Evolutionary conservation across 2,329 filamentous ascomycete species (phyloP).

Genomic region (Pseudofabraea citricarpa): DNA sequence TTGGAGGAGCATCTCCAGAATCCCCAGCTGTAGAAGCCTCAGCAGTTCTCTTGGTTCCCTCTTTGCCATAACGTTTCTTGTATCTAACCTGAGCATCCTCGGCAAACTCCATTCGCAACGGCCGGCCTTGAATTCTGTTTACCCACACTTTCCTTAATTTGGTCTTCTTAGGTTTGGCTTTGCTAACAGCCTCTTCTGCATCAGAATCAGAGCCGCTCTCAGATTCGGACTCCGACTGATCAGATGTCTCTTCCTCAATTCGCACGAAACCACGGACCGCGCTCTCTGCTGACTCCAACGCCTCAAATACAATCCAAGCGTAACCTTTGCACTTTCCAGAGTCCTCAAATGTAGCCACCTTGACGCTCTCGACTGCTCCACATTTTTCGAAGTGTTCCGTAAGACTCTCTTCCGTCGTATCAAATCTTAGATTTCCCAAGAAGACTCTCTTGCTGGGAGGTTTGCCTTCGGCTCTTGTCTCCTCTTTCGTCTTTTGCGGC

Average conservation of each 20-base stretch:
- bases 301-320: slow-evolving; percentile 89
- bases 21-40: slow-evolving; percentile 6
- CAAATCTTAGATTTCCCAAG: slow-evolving; percentile 83
- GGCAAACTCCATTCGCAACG: slow-evolving; percentile 85
- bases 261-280: slow-evolving; percentile 80
- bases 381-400: slow-evolving; percentile 79
- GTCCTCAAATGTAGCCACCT: slow-evolving; percentile 94
- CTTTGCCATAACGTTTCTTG: slow-evolving; percentile 88
- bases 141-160: slow-evolving; percentile 75
- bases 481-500: slow-evolving; percentile 56
- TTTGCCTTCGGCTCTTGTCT: slow-evolving; percentile 38
- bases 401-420: slow-evolving; percentile 75
- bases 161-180: slow-evolving; percentile 48
- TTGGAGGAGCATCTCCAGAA: slow-evolving; percentile 13
- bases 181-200: slow-evolving; percentile 26
- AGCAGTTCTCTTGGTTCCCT: slow-evolving; percentile 40
- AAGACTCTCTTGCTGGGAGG: slow-evolving; percentile 78
- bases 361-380: slow-evolving; percentile 75
- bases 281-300: slow-evolving; percentile 66
- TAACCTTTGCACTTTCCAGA: slow-evolving; percentile 97
- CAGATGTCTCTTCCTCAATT: slow-evolving; percentile 48
- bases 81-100: slow-evolving; percentile 87
- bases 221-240: slow-evolving; percentile 19
- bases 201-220: slow-evolving; percentile 25
- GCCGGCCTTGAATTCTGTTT: slow-evolving; percentile 74